phyloP scores from a whole-genome alignment of 441 rosid genomes.

The Populus hybrid region DNA sequence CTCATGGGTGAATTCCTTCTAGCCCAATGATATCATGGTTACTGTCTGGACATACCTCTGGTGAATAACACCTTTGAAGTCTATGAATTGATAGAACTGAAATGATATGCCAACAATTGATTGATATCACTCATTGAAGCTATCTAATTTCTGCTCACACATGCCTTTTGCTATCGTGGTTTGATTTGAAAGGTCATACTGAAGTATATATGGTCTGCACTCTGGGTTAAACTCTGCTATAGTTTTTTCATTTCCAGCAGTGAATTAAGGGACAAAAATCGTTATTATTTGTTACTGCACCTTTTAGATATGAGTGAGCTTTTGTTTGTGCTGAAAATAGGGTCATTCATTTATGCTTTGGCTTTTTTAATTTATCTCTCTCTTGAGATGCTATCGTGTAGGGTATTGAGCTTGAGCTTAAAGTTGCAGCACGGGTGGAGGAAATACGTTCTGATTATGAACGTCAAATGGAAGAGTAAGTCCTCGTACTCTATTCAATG shows the following conservation, averaged over 20 bases:
- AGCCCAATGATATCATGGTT: not conserved
- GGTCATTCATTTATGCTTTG: not conserved
- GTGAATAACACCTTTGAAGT: not conserved
- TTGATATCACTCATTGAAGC: not conserved
- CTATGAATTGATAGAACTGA: not conserved
- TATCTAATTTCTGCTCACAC: too few species aligned
- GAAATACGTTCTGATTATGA: constrained; percentile 64
- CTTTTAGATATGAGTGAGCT: not conserved
- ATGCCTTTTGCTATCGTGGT: too few species aligned
- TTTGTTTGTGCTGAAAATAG: constrained; percentile 1
- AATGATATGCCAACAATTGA: not conserved
- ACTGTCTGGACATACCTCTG: not conserved
- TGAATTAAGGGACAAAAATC: not conserved
- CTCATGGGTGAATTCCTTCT: not conserved
- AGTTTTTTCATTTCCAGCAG: not conserved
- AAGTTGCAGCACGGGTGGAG: constrained; percentile 49
- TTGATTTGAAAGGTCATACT: not conserved
- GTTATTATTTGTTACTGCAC: not conserved
- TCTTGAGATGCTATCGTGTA: constrained; percentile 35
- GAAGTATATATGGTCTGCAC: not conserved
- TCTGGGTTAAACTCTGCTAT: not conserved
- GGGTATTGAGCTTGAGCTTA: constrained; percentile 54
- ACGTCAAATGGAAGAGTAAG: constrained; percentile 80
- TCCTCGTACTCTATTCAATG: constrained; percentile 4
- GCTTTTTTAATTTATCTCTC: constrained; percentile 7